phyloP scores from a whole-genome alignment of 495 filamentous ascomycete genomes.

The Patellaria atrata region DNA sequence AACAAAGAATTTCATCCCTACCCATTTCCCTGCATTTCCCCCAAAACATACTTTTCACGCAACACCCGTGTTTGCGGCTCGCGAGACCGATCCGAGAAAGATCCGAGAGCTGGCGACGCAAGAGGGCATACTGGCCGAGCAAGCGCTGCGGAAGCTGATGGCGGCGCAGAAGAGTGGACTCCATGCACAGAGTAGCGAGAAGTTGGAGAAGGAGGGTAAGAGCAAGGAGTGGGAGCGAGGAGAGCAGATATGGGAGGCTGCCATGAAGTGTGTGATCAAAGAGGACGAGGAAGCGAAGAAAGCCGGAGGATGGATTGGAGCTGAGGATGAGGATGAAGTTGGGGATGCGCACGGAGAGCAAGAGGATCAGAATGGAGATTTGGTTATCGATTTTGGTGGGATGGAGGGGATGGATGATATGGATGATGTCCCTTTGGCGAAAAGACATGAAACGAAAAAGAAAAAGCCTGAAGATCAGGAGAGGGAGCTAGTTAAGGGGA shows the following conservation, averaged over 20 bases:
- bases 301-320: conserved; percentile 9
- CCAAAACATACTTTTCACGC: conserved; percentile 58
- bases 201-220: conserved; percentile 14
- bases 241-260: conserved; percentile 20
- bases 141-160: conserved; percentile 54
- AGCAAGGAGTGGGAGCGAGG: conserved; percentile 5
- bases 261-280: conserved; percentile 23
- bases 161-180: conserved; percentile 27
- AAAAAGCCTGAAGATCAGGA: conserved; percentile 3
- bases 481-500: background rate
- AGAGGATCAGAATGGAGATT: conserved; percentile 18
- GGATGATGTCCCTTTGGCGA: no score
- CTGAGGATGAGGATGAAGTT: conserved; percentile 23
- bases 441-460: background rate
- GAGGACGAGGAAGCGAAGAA: conserved; percentile 22
- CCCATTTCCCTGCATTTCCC: conserved; percentile 55
- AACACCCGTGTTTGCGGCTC: conserved; percentile 49
- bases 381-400: conserved; percentile 12
- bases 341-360: conserved; percentile 23
- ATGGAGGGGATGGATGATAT: conserved; percentile 4
- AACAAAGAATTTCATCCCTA: conserved; percentile 42
- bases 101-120: conserved; percentile 60
- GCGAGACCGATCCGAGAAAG: conserved; percentile 53
- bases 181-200: conserved; percentile 11
- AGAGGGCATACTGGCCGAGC: conserved; percentile 58